A percentile compares a stretch with the other conserved stretches of the same genome.
These are phyloP conservation scores for Lactarius akahatsu DNA, from an alignment of 768 basidiomycete genomes.

Conservation along the genomic window DNA sequence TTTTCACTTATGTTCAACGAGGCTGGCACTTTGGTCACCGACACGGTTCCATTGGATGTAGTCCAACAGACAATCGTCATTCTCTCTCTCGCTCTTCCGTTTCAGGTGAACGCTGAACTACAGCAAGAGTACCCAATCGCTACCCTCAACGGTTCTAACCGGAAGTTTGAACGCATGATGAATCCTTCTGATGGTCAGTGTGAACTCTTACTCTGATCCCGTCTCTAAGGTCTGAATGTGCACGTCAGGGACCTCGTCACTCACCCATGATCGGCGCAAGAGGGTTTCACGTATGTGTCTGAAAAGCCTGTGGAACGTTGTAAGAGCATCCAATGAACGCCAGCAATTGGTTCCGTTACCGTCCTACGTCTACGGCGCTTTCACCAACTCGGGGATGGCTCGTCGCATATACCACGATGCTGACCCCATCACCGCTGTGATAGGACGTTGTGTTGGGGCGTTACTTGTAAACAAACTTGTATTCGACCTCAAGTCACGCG, in stretches of 20 bases:
- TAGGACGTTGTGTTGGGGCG: neutral
- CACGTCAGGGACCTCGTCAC: neutral
- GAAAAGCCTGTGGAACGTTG: neutral
- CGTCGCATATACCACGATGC: neutral
- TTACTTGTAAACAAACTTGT: neutral
- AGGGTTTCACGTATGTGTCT: no score
- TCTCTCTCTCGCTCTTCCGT: no score
- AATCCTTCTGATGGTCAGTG: neutral
- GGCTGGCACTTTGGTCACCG: no score
- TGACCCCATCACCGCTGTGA: rapidly evolving
- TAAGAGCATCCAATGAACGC: neutral
- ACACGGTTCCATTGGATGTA: no score
- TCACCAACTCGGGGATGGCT: neutral
- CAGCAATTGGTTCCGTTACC: neutral
- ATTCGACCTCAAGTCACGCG: neutral
- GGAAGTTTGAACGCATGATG: neutral
- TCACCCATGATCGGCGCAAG: neutral
- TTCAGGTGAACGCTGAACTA: no score
- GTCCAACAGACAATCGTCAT: no score
- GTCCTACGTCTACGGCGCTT: neutral
- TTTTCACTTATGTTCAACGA: no score
- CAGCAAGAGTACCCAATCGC: no score
- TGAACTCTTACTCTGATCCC: neutral
- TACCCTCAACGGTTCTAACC: no score
- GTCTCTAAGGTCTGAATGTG: neutral